Base-by-base conservation (phyloP, 2,329 filamentous ascomycete genomes). In the Beauveria rudraprayagi region DNA sequence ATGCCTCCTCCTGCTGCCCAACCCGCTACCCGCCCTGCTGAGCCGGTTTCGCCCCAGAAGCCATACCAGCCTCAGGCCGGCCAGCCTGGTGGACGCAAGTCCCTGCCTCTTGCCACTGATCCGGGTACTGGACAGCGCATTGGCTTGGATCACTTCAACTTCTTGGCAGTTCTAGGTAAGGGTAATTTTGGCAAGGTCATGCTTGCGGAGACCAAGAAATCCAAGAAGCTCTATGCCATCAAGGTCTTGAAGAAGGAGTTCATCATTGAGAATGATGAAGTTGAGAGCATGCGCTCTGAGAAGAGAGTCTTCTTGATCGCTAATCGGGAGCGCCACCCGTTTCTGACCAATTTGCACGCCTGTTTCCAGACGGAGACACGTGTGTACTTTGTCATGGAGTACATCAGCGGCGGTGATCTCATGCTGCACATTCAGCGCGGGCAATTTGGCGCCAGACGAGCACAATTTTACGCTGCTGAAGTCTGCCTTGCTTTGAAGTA, bases 141-240 rank as follows among this genome's bases (percentile, higher is more conserved):
- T 71, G 94, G 94, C 19, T 80, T 99, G 51, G 95, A 99, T 72
- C 92, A 99, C 76, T 99, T 99, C 82, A 99, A 99, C 74, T 99
- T 99, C 83, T 82, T 99, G 66, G 93, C 95, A 65, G 94, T 99
- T 59, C 84, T 99, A 66, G 94, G 94, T 71, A 99, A 99, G 77
- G 94, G 94, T 78, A 99, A 99, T 77, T 99, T 99, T 72, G 94
- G 94, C 74, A 99, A 99, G 77, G 94, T 99, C 77, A 99, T 99
- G 94, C 80, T 99, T 74, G 94, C 94, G 2, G 95, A 99, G 77
- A 96, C 94, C 1, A 99, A 99, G 80, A 87, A 86, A 60, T 87
- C 90, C 10, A 91, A 92, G 75, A 90, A 93, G 73, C 81, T 99
- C 8, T 99, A 97, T 73, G 94, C 94, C 61, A 99, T 99, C 76